phyloP scores from a whole-genome alignment of 31 red algal species.

The Bonnemaisonia californica region DNA sequence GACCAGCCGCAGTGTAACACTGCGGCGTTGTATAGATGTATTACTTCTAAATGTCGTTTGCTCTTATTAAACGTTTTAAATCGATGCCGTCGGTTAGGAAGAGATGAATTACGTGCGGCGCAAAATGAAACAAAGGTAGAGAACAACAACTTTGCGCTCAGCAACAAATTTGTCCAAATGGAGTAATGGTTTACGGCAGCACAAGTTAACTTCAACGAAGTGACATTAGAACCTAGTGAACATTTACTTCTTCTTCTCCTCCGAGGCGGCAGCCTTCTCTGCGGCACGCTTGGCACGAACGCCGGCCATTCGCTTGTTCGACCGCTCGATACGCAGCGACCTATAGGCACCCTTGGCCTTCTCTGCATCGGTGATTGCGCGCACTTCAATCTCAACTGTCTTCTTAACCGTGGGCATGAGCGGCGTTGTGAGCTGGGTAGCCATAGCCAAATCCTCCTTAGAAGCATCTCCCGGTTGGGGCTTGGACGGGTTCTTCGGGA shows the following conservation, averaged over 20 bases:
- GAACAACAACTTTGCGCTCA: no score
- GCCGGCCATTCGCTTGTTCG: constrained; percentile 62
- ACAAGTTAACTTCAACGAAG: no score
- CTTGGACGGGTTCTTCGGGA: constrained; percentile 85
- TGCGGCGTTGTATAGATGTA: no score
- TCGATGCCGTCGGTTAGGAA: no score
- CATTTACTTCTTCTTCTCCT: constrained; percentile 72
- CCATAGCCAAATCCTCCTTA: constrained; percentile 72
- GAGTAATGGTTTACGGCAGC: no score
- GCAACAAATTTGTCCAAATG: no score
- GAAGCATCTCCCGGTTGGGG: constrained; percentile 83
- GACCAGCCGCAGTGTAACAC: neutral
- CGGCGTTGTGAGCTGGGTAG: constrained; percentile 59
- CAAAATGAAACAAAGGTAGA: no score
- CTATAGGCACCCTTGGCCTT: constrained; percentile 63
- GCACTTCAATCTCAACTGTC: constrained; percentile 43
- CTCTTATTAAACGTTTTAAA: no score
- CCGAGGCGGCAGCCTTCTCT: constrained; percentile 53
- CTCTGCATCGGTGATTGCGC: constrained; percentile 89
- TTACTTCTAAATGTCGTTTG: no score
- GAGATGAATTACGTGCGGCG: no score
- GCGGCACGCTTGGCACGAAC: constrained; percentile 78
- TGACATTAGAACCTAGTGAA: no score
- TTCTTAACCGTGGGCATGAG: constrained; percentile 77
- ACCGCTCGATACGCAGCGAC: constrained; percentile 74